Evolutionary conservation across 2,329 filamentous ascomycete genomes (phyloP), one percentile per base, ranked within the genome.

Genomic region (Parascedosporium putredinis): DNA sequence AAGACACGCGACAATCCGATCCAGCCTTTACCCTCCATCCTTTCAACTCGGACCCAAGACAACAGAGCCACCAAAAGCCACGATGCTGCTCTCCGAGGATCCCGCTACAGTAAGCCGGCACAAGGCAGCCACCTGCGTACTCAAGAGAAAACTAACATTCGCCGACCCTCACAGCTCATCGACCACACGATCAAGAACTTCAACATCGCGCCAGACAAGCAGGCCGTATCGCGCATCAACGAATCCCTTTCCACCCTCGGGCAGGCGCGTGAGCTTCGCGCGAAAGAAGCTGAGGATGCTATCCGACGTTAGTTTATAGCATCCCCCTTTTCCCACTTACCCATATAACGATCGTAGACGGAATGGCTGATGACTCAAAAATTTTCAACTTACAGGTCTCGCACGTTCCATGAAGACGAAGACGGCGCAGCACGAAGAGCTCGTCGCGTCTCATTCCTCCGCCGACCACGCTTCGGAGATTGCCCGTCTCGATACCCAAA

Each of bases 71-170:
- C 42, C 29, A 45, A 54, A 49, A 33, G 10, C 53, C 71, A 88
- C 69, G 55, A 96, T 97, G 86, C 77, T 96, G 64, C 87, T 97
- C 69, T 88, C 95, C 69, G 90, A 96, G 71, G 87, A 93, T 65
- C 91, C 90, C 56, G 86, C 86, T 42, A 84, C 83, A 42, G 88
- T 94, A 79, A 53, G 79, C 20, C 29, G 14, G 20, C 27, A 5
- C 20, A 27, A 33, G 18, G 24, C 12, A 31, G 27, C 27, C n/a
- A 20, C 12, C 20, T 14, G 12, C 20, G 20, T 20, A 10, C 12
- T n/a, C n/a, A n/a, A n/a, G 4, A 23, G 43, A 43, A 33, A 34
- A 40, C 49, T 45, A 42, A 48, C 47, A 24, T 42, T 12, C 16
- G 10, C 9, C 12, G 7, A 38, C 24, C 22, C 47, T 50, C 51